These are phyloP conservation scores for Dissophora ornata DNA, from an alignment of 192 early-diverging fungal species.

Conservation along the genomic window DNA sequence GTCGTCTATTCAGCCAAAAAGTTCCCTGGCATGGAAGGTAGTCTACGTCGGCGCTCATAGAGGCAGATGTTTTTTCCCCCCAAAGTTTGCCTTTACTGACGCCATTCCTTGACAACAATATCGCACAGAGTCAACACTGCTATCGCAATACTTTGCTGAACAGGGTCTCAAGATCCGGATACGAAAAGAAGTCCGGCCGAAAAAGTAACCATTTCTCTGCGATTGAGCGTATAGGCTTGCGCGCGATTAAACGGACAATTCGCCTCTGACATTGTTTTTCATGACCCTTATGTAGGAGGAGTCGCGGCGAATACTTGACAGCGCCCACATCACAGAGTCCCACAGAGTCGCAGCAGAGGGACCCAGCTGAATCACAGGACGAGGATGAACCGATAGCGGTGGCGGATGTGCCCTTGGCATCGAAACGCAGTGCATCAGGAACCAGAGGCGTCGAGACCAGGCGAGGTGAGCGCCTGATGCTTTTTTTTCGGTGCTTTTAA, in stretches of 20 bases:
- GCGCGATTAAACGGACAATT: background rate
- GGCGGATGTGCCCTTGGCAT: background rate
- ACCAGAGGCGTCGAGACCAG: conserved; percentile 7
- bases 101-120: background rate
- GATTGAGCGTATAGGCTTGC: background rate
- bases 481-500: background rate
- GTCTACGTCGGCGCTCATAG: too few relatives aligned
- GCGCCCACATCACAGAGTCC: conserved; percentile 28
- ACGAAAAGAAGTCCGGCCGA: conserved; percentile 81
- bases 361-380: conserved; percentile 15
- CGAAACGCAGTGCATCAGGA: conserved; percentile 30
- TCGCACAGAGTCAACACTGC: conserved; percentile 78
- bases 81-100: background rate
- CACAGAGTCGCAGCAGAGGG: conserved; percentile 14
- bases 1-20: conserved; percentile 94
- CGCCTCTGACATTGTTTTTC: too few relatives aligned
- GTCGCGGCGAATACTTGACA: conserved; percentile 13
- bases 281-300: too few relatives aligned
- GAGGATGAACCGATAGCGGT: background rate
- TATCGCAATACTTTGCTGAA: conserved; percentile 94
- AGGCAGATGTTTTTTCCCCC: too few relatives aligned
- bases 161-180: conserved; percentile 96
- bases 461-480: background rate
- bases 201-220: conserved; percentile 36
- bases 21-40: conserved; percentile 95